phyloP scores from a whole-genome alignment of 2,329 filamentous ascomycete genomes.

The Diaporthe eres region DNA sequence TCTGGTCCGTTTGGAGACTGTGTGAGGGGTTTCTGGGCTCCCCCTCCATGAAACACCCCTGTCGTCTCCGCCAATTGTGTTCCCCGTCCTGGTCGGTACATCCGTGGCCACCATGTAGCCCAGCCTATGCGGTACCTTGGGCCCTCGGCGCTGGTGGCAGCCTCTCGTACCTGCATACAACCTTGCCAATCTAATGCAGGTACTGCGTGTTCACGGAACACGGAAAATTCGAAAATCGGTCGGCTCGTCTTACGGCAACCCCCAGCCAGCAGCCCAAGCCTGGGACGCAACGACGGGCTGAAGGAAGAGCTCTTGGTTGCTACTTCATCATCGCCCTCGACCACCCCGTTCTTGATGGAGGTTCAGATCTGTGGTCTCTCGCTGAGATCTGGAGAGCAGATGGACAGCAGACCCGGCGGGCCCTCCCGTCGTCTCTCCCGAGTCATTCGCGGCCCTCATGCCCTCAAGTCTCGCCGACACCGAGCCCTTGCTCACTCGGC shows the following conservation, averaged over 20 bases:
- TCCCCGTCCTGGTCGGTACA: conserved; percentile 41
- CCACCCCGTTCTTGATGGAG: conserved; percentile 20
- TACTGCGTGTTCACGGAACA: conserved; percentile 34
- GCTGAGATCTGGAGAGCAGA: conserved; percentile 36
- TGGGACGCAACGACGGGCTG: conserved; percentile 13
- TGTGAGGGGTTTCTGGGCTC: conserved; percentile 35
- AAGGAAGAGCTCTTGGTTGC: not conserved
- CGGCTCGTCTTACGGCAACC: conserved; percentile 29
- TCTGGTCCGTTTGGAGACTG: conserved; percentile 28
- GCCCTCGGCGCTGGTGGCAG: conserved; percentile 28
- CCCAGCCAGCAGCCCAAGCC: not conserved
- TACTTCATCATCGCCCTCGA: not conserved
- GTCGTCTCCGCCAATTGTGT: conserved; percentile 19
- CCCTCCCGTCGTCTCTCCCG: conserved; percentile 31
- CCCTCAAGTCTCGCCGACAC: conserved; percentile 21
- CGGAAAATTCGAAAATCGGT: conserved; percentile 32
- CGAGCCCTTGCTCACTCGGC: conserved; percentile 7
- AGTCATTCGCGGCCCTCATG: conserved; percentile 36
- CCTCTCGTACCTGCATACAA: conserved; percentile 38
- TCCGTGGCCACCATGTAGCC: conserved; percentile 27
- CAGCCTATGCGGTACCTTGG: conserved; percentile 25
- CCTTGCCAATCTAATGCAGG: conserved; percentile 38
- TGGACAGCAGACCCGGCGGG: conserved; percentile 31
- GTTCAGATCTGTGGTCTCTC: conserved; percentile 31
- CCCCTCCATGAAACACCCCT: conserved; percentile 34